Conservation (phyloP, 202 grass and related monocot species). For the Hordeum pubiflorum region DNA sequence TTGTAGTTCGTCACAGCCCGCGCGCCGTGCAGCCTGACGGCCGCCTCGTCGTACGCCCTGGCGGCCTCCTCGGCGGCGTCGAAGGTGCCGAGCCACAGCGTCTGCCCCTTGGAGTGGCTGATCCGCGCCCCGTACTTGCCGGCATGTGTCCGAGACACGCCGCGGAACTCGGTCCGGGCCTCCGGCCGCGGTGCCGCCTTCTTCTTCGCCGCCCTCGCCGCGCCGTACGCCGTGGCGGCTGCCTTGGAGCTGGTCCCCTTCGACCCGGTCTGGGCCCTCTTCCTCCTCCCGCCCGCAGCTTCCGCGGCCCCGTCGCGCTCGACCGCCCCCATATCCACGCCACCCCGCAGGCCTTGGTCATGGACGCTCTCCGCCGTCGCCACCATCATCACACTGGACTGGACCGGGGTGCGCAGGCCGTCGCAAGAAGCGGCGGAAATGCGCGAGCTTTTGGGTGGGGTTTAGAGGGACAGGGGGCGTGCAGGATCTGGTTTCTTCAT, state of each 20-base stretch:
- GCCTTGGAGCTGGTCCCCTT: slow-evolving; percentile 55
- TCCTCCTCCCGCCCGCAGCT: background rate
- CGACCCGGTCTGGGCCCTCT: background rate
- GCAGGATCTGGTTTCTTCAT: background rate
- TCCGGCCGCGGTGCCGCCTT: background rate
- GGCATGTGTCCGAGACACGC: background rate
- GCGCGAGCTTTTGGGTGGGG: background rate
- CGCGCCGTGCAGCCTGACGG: background rate
- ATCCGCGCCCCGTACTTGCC: background rate
- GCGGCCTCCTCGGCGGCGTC: background rate
- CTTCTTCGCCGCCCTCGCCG: background rate
- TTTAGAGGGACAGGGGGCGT: background rate
- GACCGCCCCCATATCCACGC: background rate
- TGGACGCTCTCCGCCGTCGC: background rate
- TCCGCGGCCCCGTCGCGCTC: background rate
- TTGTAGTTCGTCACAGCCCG: background rate
- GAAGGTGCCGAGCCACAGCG: background rate
- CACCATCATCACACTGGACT: background rate
- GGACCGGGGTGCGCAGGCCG: background rate
- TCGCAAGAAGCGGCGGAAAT: background rate
- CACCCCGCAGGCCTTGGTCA: background rate
- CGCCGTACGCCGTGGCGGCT: slow-evolving; percentile 35
- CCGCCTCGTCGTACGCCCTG: background rate
- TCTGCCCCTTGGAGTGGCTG: background rate
- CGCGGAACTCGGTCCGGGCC: background rate